Evolutionary conservation across 345 rosid species (phyloP), one percentile per base, ranked within the genome.

Genomic region (Eucalyptus pauciflora): DNA sequence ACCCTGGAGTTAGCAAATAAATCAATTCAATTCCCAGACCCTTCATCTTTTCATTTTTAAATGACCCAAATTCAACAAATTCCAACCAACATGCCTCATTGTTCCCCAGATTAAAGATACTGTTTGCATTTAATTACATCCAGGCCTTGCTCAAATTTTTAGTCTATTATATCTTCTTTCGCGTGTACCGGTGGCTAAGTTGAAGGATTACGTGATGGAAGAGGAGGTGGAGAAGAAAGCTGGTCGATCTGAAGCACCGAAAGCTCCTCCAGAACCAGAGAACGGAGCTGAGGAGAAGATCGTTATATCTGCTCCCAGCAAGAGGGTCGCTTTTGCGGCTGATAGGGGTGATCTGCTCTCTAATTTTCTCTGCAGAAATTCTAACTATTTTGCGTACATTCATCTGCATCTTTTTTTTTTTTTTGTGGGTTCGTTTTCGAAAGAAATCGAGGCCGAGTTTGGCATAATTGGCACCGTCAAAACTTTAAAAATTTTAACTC

Each of bases 171-270:
- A 20, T 76, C 29, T 76, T 11, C 8, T 41, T 41, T 20, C 48
- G 85, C 6, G 64, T 13, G 62, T 67, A 29, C 54, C 89, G 29
- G 89, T 88, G 89, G 90, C 91, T 88, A 90, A 91, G 89, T 79
- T 93, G 67, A 86, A 91, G 90, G 91, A 90, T 22, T 89, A 85
- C 87, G 88, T 91, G 46, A 91, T 93, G 94, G 93, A 86, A 20
- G 93, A 91, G 87, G 91, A 90, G 88, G 92, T 87, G 50, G 62
- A 89, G 87, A 86, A 49, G 86, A 89, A 86, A 86, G 86, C 79
- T 62, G 81, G 81, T 18, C 79, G 51, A 62, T 62, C 80, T 5
- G 93, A 89, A 48, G 89, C 22, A 62, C 71, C 49, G 3, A 43
- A 43, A 17, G 41, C 69, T 18, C 86, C 52, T 27, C 86, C 87